Base-by-base conservation (phyloP, 768 basidiomycete genomes). In the Suillus subalutaceus region DNA sequence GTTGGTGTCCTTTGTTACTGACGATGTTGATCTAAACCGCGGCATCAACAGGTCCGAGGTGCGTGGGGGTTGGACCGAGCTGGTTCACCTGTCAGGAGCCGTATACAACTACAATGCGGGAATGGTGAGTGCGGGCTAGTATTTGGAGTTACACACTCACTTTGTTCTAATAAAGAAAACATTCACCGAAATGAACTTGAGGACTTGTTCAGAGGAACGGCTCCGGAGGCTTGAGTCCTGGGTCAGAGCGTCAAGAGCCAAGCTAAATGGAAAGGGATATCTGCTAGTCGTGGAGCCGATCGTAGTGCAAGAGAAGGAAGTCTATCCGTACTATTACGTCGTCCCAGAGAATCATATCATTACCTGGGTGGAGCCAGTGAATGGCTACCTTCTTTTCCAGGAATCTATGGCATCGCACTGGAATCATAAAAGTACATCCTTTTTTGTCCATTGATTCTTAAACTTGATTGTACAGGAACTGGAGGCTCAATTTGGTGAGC, bases 321-420 rank as follows among this genome's bases (percentile, higher is more conserved):
- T 18, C 38, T 63, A 38, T 9, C 20, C 44, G 23, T 63, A 63
- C 7, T 63, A 63, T 18, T 63, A 26, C n/a, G 46, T 52, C 0
- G 48, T 35, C 35, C 62, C 9, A 7, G 40, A n/a, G 13, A 53
- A 37, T 32, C 15, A 15, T 20, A 50, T 43, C 16, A 63, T 63
- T 26, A 37, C 46, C 10, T 63, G 62, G 35, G 3, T 35, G 0
- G 10, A 48, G 6, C 35, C 13, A n/a, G 37, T 63, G 12, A 6
- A 63, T 23, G 50, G 13, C 5, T 32, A 20, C 30, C 20, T 63
- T 40, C 50, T 63, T 1, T 63, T 63, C 15, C 46, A 63, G n/a
- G 62, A 52, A 37, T 63, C 32, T 26, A 16, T 8, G 53, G 30
- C 1, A 0, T 20, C 1, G 46, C 30, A 52, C 13, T 63, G 48